Conservation (phyloP, 2,329 filamentous ascomycete genomes). For the Diplodia intermedia region DNA sequence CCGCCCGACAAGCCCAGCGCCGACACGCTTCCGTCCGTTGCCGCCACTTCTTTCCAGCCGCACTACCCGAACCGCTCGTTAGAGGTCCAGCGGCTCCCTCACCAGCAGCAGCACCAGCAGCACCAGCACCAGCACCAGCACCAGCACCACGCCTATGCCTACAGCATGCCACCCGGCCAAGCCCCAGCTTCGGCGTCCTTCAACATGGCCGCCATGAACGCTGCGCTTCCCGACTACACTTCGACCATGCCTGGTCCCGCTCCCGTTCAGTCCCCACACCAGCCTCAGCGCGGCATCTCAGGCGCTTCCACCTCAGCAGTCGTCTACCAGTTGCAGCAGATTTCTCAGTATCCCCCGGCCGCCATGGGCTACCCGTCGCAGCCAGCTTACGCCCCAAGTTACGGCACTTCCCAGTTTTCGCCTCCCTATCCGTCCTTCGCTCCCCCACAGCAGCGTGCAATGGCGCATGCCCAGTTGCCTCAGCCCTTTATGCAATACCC, state of each 20-base stretch:
- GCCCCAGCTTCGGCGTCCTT: slow-evolving; percentile 41
- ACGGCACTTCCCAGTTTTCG: slow-evolving; percentile 41
- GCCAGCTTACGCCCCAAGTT: slow-evolving; percentile 41
- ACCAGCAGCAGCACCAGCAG: too few species aligned
- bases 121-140: too few species aligned
- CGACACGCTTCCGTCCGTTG: slow-evolving; percentile 37
- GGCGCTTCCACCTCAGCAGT: slow-evolving; percentile 49
- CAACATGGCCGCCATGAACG: slow-evolving; percentile 48
- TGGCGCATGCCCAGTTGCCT: slow-evolving; percentile 23
- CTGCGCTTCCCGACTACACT: slow-evolving; percentile 47
- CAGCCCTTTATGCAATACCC: slow-evolving; percentile 28
- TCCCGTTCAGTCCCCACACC: slow-evolving; percentile 33
- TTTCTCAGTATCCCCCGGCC: slow-evolving; percentile 45
- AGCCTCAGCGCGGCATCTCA: slow-evolving; percentile 43
- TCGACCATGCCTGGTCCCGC: slow-evolving; percentile 35
- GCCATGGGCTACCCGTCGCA: slow-evolving; percentile 39
- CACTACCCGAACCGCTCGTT: slow-evolving; percentile 38
- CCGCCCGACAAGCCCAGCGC: neutral
- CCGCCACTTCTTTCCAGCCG: slow-evolving; percentile 24
- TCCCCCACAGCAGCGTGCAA: slow-evolving; percentile 19
- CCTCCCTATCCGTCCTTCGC: slow-evolving; percentile 39
- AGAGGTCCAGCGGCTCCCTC: slow-evolving; percentile 40
- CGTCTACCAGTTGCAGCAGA: slow-evolving; percentile 51
- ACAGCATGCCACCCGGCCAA: slow-evolving; percentile 37
- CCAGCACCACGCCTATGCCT: slow-evolving; percentile 35